Evolutionary conservation across 2,329 filamentous ascomycete species (phyloP), one percentile per base, ranked within the genome.

Genomic region (Fusarium pininemorale): DNA sequence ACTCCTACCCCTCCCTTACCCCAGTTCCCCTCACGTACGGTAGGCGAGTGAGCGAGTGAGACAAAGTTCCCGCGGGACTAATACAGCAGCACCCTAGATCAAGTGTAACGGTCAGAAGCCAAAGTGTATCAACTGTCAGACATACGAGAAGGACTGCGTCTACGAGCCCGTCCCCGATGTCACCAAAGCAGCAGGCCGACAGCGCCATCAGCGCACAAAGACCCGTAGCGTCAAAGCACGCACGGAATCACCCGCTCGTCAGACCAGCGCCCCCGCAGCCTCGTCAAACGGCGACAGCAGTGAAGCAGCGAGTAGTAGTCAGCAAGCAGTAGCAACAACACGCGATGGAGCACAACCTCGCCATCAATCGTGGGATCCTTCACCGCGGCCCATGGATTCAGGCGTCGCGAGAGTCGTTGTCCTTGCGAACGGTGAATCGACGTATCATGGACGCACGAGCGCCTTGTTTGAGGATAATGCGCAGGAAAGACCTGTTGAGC

Each of bases 401-500:
- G 69, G 73, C 18, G 83, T 80, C 41, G 79, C 80, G 7, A 75
- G 83, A 14, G 84, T 84, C 28, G 79, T 84, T 20, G 81, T 84
- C 7, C 81, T 82, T 15, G 79, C 82, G 9, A 84, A 84, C 63
- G 80, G 81, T 22, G 79, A 82, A 7, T 83, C 85, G 10, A 86
- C 84, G 48, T 87, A 87, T 32, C 86, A 87, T 76, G 86, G 86
- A 1, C 85, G 84, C 5, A 87, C 86, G 7, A 87, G 86, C 61
- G 83, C 85, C 2, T 65, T 87, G 4, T 88, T 86, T 66, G 85
- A 87, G 50, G 84, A 73, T 24, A 73, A 69, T 24, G 42, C 74
- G 7, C 32, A 39, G 26, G 76, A 73, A 35, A 41, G 67, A 6
- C 54, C 54, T 7, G 41, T 73, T 55, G 61, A 57, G 30, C 66